These are phyloP conservation scores for Verticillium longisporum DNA, from an alignment of 2,329 filamentous ascomycete species.

Conservation along the genomic window DNA sequence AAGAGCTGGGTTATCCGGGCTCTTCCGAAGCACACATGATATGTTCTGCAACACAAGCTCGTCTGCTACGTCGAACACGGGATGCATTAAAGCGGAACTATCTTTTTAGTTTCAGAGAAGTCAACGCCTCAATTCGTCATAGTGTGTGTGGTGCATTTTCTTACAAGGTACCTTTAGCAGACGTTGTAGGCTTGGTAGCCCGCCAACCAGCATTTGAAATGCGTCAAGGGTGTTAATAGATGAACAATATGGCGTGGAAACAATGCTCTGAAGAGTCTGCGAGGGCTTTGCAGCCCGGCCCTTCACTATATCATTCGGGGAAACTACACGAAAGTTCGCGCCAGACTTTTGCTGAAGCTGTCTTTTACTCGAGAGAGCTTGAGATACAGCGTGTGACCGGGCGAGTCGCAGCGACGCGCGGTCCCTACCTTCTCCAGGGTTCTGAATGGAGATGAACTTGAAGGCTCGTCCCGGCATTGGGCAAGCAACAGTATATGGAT, in stretches of 20 bases:
- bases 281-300: too few relatives aligned
- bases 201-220: background rate
- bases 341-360: background rate
- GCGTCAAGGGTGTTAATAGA: background rate
- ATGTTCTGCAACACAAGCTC: slow-evolving; percentile 31
- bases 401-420: background rate
- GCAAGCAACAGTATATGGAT: too few relatives aligned
- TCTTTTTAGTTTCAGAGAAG: background rate
- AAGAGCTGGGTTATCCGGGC: slow-evolving; percentile 26
- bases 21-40: slow-evolving; percentile 22
- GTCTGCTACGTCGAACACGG: slow-evolving; percentile 12
- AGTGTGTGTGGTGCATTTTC: too few relatives aligned
- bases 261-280: too few relatives aligned
- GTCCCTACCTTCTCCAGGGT: background rate
- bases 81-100: background rate
- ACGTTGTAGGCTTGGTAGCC: background rate
- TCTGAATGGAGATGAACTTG: background rate
- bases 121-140: too few relatives aligned
- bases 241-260: background rate
- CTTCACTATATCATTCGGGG: background rate
- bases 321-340: background rate
- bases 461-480: background rate
- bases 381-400: background rate
- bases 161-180: background rate
- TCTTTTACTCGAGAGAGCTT: background rate